Evolutionary conservation across 176 grass and related monocot genomes (phyloP).

Genomic region (Phragmites australis): DNA sequence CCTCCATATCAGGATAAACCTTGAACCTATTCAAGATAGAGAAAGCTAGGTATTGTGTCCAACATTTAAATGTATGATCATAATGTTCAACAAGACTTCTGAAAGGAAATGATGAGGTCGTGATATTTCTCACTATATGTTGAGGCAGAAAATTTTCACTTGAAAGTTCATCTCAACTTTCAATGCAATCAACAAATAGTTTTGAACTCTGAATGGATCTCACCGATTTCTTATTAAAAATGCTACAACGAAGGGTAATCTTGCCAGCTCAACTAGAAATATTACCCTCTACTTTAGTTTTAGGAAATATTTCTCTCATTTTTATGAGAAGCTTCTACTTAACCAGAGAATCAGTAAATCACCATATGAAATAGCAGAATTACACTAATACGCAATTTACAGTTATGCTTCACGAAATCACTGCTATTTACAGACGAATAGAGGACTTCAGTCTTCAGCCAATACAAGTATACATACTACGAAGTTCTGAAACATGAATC

Average conservation of each 20-base stretch:
- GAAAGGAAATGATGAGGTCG: constrained; percentile 3
- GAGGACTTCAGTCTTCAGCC: not conserved
- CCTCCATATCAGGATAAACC: constrained; percentile 79
- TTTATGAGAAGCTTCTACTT: not conserved
- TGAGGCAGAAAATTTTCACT: not conserved
- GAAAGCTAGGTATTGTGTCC: not conserved
- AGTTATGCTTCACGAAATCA: not conserved
- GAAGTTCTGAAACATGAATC: constrained; percentile 1
- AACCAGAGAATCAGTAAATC: not conserved
- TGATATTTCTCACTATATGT: not conserved
- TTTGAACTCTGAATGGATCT: not conserved
- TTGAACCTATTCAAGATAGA: constrained; percentile 56
- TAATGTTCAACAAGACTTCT: not conserved
- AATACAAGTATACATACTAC: constrained; percentile 5
- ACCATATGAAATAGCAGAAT: not conserved
- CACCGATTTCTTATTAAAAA: not conserved
- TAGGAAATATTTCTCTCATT: not conserved
- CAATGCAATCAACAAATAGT: not conserved
- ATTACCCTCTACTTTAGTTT: not conserved
- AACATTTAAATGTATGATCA: not conserved
- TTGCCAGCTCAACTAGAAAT: not conserved
- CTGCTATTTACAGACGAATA: not conserved
- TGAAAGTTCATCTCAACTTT: not conserved
- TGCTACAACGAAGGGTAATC: not conserved
- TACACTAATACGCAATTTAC: not conserved